Evolutionary conservation across 345 rosid genomes (phyloP).

Genomic region (Bretschneidera sinensis): DNA sequence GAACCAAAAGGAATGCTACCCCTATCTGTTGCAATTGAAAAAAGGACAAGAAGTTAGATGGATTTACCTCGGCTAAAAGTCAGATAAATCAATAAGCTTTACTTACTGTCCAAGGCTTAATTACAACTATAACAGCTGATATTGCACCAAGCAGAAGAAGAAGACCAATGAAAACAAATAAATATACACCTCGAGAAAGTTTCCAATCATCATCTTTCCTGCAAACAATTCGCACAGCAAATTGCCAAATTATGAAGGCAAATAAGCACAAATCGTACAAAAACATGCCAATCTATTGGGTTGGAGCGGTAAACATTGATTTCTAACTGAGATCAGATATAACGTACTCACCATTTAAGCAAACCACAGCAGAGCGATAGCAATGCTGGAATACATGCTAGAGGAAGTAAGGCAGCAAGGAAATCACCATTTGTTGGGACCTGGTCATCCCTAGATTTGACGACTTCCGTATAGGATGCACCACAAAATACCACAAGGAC

Average conservation of each 20-base stretch:
- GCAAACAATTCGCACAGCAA: constrained; percentile 31
- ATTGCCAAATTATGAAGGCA: constrained; percentile 10
- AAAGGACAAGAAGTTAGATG: constrained; percentile 29
- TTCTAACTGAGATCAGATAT: constrained; percentile 17
- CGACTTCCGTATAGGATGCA: constrained; percentile 83
- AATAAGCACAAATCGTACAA: constrained; percentile 6
- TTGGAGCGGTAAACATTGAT: constrained; percentile 8
- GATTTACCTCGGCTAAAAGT: constrained; percentile 14
- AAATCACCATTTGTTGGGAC: constrained; percentile 85
- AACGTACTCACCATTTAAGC: constrained; percentile 73
- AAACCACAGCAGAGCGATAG: constrained; percentile 86
- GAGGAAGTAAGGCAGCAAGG: constrained; percentile 96
- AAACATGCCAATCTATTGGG: background rate
- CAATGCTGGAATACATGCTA: constrained; percentile 88
- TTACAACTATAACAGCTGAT: constrained; percentile 71
- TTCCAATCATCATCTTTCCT: constrained; percentile 99
- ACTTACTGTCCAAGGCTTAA: constrained; percentile 90
- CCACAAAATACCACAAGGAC: constrained; percentile 95
- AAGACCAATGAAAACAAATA: constrained; percentile 81
- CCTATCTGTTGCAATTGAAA: constrained; percentile 64
- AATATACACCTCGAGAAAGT: constrained; percentile 82
- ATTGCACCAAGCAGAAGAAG: constrained; percentile 93
- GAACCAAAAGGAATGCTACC: constrained; percentile 81
- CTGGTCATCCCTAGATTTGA: constrained; percentile 79
- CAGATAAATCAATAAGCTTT: constrained; percentile 20